A percentile compares a stretch with the other conserved stretches of the same genome.
Evolutionary conservation across 768 basidiomycete species (phyloP).

Genomic region (Hortiboletus flavorubellus): DNA sequence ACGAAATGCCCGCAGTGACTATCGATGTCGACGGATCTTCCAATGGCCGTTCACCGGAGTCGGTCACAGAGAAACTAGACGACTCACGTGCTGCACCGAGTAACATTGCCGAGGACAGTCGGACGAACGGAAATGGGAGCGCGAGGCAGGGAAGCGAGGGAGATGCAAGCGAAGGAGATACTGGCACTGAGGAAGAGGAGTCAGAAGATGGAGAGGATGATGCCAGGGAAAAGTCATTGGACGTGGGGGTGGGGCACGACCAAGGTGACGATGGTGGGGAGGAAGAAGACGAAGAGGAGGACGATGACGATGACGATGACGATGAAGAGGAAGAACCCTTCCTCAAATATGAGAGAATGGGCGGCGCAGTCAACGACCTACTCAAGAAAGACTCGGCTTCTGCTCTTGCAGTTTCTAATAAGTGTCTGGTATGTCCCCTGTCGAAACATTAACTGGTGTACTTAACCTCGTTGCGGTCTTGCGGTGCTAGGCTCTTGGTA

Average conservation of each 20-base stretch:
- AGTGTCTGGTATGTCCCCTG: slow-evolving; percentile 55
- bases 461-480: neutral
- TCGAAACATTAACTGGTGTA: neutral
- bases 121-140: slow-evolving; percentile 20
- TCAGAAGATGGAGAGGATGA: slow-evolving; percentile 4
- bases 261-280: slow-evolving; percentile 9
- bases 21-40: neutral
- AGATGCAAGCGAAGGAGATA: slow-evolving; percentile 4
- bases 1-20: slow-evolving; percentile 9
- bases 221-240: neutral
- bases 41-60: neutral
- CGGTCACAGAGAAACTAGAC: slow-evolving; percentile 1
- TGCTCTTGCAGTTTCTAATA: slow-evolving; percentile 70
- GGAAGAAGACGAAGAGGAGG: slow-evolving; percentile 21
- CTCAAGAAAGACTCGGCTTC: slow-evolving; percentile 90
- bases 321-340: slow-evolving; percentile 89
- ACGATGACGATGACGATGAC: slow-evolving; percentile 43
- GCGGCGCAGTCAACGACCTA: slow-evolving; percentile 67
- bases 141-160: neutral
- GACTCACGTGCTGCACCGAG: neutral
- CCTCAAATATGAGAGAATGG: slow-evolving; percentile 85
- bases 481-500: slow-evolving; percentile 72
- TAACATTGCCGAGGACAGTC: slow-evolving; percentile 1
- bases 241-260: neutral
- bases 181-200: slow-evolving; percentile 1